Percentiles rank a stretch among this genome's conserved stretches.
Conservation (phyloP, 2,329 filamentous ascomycete genomes). For the Huntiella omanensis region DNA sequence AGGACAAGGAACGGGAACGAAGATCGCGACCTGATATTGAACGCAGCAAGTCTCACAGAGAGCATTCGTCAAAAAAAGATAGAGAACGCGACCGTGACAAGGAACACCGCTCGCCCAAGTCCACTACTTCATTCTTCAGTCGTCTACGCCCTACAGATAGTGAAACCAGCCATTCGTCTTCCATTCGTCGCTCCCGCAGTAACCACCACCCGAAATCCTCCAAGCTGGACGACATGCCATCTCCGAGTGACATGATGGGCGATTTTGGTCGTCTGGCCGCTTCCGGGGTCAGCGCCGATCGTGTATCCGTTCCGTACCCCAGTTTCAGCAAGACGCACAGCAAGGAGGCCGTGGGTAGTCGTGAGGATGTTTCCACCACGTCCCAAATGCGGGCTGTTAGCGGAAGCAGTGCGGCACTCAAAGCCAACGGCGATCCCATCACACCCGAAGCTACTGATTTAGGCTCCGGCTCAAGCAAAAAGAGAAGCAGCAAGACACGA, state of each 20-base stretch:
- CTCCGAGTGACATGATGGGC: constrained; percentile 7
- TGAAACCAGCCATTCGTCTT: constrained; percentile 19
- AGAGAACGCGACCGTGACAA: constrained; percentile 19
- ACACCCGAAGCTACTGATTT: constrained; percentile 59
- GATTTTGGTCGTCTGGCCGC: constrained; percentile 6
- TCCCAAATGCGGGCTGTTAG: constrained; percentile 15
- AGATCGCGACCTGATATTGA: constrained; percentile 10
- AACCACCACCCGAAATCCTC: constrained; percentile 20
- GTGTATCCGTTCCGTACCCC: constrained; percentile 51
- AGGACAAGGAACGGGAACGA: constrained; percentile 8
- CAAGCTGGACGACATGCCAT: constrained; percentile 13
- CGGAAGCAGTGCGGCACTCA: constrained; percentile 5
- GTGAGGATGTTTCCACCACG: constrained; percentile 27
- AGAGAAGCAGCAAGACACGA: constrained; percentile 15
- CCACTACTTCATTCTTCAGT: constrained; percentile 15
- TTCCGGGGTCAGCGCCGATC: constrained; percentile 20
- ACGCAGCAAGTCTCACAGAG: constrained; percentile 16
- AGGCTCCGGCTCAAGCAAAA: constrained; percentile 18
- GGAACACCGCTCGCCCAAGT: constrained; percentile 23
- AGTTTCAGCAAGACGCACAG: constrained; percentile 79
- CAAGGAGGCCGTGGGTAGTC: constrained; percentile 60
- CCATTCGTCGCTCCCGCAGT: constrained; percentile 8
- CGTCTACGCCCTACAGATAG: constrained; percentile 23
- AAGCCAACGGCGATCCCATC: constrained; percentile 24
- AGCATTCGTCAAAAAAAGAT: constrained; percentile 18